Base-by-base conservation (phyloP, 257 asterid genomes). In the Primulina huaijiensis region DNA sequence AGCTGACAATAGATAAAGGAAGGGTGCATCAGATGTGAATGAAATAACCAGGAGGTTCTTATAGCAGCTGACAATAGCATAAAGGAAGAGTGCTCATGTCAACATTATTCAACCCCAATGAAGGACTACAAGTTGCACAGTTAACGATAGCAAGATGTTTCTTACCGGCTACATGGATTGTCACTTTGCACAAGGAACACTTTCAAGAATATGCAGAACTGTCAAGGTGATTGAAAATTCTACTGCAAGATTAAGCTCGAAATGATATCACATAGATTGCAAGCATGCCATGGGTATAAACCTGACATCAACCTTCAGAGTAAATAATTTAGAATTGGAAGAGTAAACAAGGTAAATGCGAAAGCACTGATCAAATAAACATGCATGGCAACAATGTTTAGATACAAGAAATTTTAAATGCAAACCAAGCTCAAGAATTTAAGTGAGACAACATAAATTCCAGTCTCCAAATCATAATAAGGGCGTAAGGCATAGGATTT, bases 401-500 rank as follows among this genome's bases (percentile, higher is more conserved):
- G 65, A 74, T 16, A 37, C 23, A 34, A n/a, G 53, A 19, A 27
- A 35, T 7, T 12, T 40, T 30, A 16, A 60, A 25, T 43, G 57
- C 19, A 46, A 64, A 61, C 8, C 46, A 71, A 16, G 60, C 12
- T 19, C 23, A 31, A 57, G 43, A 68, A 43, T 16, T 27, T 11
- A 14, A 35, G 70, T 43, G 46, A 69, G 52, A 43, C 27, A 25
- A 38, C n/a, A 35, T 14, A 2, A 50, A 40, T 4, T 25, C 50
- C 19, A 74, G 58, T 31, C 2, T 23, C 46, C 30, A 74, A 64
- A 61, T 19, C 6, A 6, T 29, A 19, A 37, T 8, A 40, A 20
- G 63, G 65, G 71, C 46, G 20, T 37, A 50, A 33, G 72, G 71
- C 50, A 25, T 37, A 50, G 38, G 72, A 72, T 34, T 12, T 64